Conservation (phyloP, 495 filamentous ascomycete genomes). For the Podospora australis region DNA sequence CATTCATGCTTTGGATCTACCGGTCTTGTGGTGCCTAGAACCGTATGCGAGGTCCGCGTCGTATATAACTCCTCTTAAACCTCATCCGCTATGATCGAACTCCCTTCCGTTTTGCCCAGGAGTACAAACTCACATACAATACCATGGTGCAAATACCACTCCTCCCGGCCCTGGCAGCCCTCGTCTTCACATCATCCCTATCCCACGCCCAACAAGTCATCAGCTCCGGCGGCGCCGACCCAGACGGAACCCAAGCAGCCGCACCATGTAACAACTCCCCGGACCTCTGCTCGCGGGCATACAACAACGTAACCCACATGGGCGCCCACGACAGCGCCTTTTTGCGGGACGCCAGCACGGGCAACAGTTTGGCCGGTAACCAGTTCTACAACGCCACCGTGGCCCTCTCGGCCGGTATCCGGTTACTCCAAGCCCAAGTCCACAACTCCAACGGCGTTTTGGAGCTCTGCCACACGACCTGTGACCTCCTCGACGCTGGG, state of each 20-base stretch:
- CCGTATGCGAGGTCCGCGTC: too few species aligned
- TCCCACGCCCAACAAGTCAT: constrained; percentile 3
- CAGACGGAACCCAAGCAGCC: constrained; percentile 1
- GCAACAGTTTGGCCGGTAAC: constrained; percentile 54
- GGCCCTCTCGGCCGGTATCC: constrained; percentile 61
- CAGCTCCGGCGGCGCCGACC: constrained; percentile 9
- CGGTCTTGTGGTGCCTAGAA: too few species aligned
- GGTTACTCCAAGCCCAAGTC: constrained; percentile 64
- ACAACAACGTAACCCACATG: constrained; percentile 61
- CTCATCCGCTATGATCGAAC: too few species aligned
- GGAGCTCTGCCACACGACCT: constrained; percentile 60
- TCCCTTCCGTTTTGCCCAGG: too few species aligned
- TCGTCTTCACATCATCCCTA: background rate
- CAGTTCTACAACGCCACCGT: constrained; percentile 60
- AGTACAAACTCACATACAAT: too few species aligned
- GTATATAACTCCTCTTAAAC: too few species aligned
- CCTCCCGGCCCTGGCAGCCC: background rate
- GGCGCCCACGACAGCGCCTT: constrained; percentile 67
- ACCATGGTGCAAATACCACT: background rate
- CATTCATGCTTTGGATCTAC: too few species aligned
- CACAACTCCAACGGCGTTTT: constrained; percentile 49
- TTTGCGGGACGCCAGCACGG: constrained; percentile 46
- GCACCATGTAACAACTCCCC: constrained; percentile 62
- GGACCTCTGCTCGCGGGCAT: constrained; percentile 52
- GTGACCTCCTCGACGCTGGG: constrained; percentile 59